Base-by-base conservation (phyloP, 495 filamentous ascomycete species). In the Talaromyces liani region DNA sequence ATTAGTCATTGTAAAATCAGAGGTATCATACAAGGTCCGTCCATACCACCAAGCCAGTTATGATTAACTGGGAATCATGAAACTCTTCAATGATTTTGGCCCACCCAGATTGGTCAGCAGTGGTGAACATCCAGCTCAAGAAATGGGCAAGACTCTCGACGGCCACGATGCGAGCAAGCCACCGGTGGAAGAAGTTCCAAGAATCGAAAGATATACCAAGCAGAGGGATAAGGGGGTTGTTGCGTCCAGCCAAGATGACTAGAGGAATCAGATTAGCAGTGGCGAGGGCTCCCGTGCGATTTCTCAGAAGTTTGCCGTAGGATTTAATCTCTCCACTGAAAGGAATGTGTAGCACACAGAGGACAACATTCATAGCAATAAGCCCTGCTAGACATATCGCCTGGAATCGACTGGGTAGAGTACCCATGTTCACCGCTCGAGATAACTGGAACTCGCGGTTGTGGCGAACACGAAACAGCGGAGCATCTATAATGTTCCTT, bases 381-480 rank as follows among this genome's bases (percentile, higher is more conserved):
- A 96, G 92, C 12, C 80, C 79, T 22, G 81, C 67, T 3, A 98
- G 77, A 55, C 96, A 78, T 39, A 94, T 67, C 6, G 81, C 80
- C 70, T 98, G 92, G 58, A 97, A 85, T 9, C 94, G 86, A 49
- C 87, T 91, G 4, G 94, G 94, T 3, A 98, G 77, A 1, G 87
- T 92, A 33, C 94, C 94, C 68, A 97, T 82, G 72, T 91, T 92
- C 67, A 94, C 70, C 47, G 88, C 89, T 14, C 84, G 78, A 5
- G 89, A 93, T 5, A 97, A 74, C 66, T 85, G 84, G 65, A 96
- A 85, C 72, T 96, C 93, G 60, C 88, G 85, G 75, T 94, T 95
- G 77, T 97, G 93, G 29, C 93, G 86, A 65, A 83, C 88, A 10
- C 82, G 83, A 73, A 90, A 87, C 22, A 98, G 75, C 1, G 94